Evolutionary conservation across 208 protist genomes (phyloP), one percentile per base, ranked within the genome.

Genomic region (Leishmania martiniquensis): DNA sequence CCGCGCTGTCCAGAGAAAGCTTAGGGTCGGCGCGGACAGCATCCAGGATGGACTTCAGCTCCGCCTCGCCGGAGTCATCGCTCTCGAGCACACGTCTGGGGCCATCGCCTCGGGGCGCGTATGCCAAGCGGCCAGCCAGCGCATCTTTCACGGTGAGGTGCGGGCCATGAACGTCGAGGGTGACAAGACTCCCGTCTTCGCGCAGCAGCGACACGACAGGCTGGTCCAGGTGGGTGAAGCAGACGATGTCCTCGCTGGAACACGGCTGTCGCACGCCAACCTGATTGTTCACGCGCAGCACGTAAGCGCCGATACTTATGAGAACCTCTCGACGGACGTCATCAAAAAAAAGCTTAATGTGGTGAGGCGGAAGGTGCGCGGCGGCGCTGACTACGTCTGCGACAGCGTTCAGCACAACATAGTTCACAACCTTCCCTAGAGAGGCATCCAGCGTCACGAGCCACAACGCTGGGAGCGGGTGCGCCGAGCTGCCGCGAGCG

Each of bases 201-300:
- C 85, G 62, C 55, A 95, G 71, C 15, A 88, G 74, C 39, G 85
- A 92, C 37, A 83, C 79, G 66, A 92, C 71, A 15, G 84, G 75
- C 9, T 76, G 71, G 17, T 80, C 72, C 2, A 93, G 57, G 22
- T 80, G 68, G 15, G 52, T 60, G 32, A 97, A 75, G 52, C 87
- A 72, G 15, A 88, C 69, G 13, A 89, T 91, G 85, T 97, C 89
- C 66, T 93, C 87, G 77, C 89, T 93, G 12, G 87, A 83, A 71
- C 90, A 95, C 1, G 93, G 91, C 67, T 81, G 88, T 44, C 87
- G 91, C 20, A 92, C 88, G 52, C 90, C 88, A 15, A 94, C 88
- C 47, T 89, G 82, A 69, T 87, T 94, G 83, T 95, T 97, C 52
- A 97, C 80, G 25, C 88, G 89, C n/a, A 97, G 75, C 49, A 86